These are phyloP conservation scores for Puccinia horiana DNA, from an alignment of 1,284 basidiomycete species.

Conservation along the genomic window DNA sequence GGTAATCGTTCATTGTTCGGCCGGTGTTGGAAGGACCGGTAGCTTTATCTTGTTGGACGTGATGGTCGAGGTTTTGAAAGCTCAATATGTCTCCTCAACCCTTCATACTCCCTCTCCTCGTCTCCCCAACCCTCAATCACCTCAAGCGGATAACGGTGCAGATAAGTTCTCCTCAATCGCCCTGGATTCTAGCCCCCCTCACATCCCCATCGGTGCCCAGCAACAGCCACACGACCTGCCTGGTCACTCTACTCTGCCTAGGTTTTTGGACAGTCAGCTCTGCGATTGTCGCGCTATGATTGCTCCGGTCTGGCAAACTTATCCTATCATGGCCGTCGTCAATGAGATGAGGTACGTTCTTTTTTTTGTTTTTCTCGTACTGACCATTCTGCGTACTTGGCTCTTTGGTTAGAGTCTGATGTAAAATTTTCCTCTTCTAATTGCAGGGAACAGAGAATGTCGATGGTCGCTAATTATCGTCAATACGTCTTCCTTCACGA, in stretches of 20 bases:
- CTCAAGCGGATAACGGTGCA: background rate
- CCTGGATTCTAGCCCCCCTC: background rate
- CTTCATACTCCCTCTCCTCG: background rate
- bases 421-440: background rate
- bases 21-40: conserved; percentile 86
- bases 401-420: no score
- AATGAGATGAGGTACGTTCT: conserved; percentile 43
- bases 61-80: conserved; percentile 72
- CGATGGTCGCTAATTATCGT: conserved; percentile 56
- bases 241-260: background rate
- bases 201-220: background rate
- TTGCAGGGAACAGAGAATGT: conserved; percentile 55
- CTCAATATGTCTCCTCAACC: conserved; percentile 60
- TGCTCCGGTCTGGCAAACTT: conserved; percentile 12
- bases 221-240: background rate
- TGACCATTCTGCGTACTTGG: no score
- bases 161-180: background rate
- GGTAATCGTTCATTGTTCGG: conserved; percentile 77
- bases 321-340: conserved; percentile 31
- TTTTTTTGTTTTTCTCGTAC: background rate
- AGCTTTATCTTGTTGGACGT: conserved; percentile 87
- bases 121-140: background rate
- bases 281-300: conserved; percentile 21
- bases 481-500: conserved; percentile 55
- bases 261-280: conserved; percentile 22